Conservation (phyloP, 345 rosid species). For the Chamaenerion angustifolium region DNA sequence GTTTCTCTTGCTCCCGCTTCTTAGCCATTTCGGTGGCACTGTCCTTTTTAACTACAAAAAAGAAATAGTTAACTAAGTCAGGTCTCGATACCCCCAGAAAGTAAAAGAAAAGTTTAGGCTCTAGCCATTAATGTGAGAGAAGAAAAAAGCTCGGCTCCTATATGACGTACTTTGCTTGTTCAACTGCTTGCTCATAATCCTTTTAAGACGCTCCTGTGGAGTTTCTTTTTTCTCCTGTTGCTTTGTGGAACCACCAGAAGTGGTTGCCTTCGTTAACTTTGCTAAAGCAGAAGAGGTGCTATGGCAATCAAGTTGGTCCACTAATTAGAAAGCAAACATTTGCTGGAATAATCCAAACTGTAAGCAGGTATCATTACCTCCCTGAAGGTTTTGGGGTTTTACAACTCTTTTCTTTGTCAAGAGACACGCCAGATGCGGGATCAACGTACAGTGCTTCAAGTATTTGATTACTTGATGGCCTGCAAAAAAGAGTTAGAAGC, state of each 20-base stretch:
- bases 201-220: constrained; percentile 92
- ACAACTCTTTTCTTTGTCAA: constrained; percentile 54
- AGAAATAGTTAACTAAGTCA: not conserved
- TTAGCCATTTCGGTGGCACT: constrained; percentile 86
- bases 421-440: constrained; percentile 87
- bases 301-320: constrained; percentile 8
- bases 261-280: constrained; percentile 56
- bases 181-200: constrained; percentile 91
- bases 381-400: constrained; percentile 12
- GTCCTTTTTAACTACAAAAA: constrained; percentile 77
- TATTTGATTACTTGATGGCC: constrained; percentile 65
- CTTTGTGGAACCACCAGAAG: constrained; percentile 42
- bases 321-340: not conserved
- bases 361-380: constrained; percentile 24
- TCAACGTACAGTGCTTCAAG: constrained; percentile 96
- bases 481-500: constrained; percentile 39
- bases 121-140: too few species aligned
- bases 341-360: not conserved
- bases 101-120: too few species aligned
- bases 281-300: constrained; percentile 65
- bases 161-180: constrained; percentile 68
- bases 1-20: constrained; percentile 86
- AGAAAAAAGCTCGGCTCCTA: not conserved
- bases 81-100: too few species aligned
- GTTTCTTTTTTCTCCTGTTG: constrained; percentile 86